phyloP scores from a whole-genome alignment of 2,329 filamentous ascomycete species.

The Fusarium sp. region DNA sequence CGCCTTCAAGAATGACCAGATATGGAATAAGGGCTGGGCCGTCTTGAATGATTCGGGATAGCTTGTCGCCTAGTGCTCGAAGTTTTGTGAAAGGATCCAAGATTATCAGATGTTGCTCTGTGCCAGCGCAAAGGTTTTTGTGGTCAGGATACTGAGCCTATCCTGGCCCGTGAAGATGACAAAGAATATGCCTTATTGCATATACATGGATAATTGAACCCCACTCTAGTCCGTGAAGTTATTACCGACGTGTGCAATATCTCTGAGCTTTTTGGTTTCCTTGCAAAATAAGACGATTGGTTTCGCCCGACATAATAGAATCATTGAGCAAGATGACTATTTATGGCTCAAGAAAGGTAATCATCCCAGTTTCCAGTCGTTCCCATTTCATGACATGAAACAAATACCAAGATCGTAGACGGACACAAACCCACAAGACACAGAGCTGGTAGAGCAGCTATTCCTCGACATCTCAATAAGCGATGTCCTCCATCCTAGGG shows the following conservation, averaged over 20 bases:
- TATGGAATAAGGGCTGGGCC: no score
- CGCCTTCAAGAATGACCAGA: no score
- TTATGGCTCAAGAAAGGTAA: no score
- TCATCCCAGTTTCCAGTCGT: no score
- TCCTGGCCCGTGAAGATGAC: not conserved
- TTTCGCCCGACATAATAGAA: no score
- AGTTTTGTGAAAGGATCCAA: no score
- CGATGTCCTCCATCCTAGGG: not conserved
- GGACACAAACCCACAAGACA: not conserved
- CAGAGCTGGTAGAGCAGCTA: not conserved
- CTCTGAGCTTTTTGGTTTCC: not conserved
- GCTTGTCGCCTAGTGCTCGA: no score
- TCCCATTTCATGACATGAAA: no score
- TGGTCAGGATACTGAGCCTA: not conserved
- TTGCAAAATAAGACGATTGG: no score
- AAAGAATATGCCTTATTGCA: not conserved
- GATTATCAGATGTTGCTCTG: not conserved
- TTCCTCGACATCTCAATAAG: not conserved
- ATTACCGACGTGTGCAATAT: not conserved
- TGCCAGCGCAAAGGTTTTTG: not conserved
- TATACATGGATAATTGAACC: not conserved
- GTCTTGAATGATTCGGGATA: no score
- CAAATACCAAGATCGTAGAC: not conserved
- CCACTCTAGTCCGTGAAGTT: not conserved
- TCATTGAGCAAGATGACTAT: no score